phyloP scores from a whole-genome alignment of 2,329 filamentous ascomycete genomes.

The Calonectria pseudoturangicola region DNA sequence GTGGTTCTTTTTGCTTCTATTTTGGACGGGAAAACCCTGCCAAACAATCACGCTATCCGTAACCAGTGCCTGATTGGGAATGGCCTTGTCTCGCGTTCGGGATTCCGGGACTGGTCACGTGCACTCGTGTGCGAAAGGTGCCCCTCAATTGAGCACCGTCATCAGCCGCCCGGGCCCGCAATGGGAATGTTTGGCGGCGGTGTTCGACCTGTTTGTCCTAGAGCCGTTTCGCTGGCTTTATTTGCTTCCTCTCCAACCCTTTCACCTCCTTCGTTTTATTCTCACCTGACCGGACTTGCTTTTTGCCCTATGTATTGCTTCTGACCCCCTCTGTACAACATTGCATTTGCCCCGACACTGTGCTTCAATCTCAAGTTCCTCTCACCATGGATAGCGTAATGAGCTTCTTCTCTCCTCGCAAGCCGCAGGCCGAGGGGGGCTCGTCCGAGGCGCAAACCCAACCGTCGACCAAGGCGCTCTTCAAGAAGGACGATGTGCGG shows the following conservation, averaged over 20 bases:
- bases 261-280: background rate
- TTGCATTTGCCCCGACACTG: background rate
- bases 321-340: conserved; percentile 14
- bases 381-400: conserved; percentile 43
- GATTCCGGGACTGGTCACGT: conserved; percentile 85
- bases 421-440: conserved; percentile 36
- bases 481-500: conserved; percentile 44
- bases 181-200: conserved; percentile 23
- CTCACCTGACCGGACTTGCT: background rate
- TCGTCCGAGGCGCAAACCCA: conserved; percentile 36
- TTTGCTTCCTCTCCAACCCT: background rate
- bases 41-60: background rate
- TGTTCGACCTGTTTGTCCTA: background rate
- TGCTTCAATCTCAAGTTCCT: background rate
- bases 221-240: background rate
- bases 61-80: background rate
- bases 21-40: background rate
- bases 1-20: background rate
- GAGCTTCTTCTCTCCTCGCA: conserved; percentile 50
- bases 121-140: background rate
- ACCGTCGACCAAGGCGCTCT: conserved; percentile 15
- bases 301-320: background rate
- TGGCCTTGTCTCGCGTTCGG: background rate
- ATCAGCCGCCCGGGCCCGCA: conserved; percentile 4
- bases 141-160: conserved; percentile 22